Conservation (phyloP, 108 stramenopile genomes). For the Skeletonema potamos region DNA sequence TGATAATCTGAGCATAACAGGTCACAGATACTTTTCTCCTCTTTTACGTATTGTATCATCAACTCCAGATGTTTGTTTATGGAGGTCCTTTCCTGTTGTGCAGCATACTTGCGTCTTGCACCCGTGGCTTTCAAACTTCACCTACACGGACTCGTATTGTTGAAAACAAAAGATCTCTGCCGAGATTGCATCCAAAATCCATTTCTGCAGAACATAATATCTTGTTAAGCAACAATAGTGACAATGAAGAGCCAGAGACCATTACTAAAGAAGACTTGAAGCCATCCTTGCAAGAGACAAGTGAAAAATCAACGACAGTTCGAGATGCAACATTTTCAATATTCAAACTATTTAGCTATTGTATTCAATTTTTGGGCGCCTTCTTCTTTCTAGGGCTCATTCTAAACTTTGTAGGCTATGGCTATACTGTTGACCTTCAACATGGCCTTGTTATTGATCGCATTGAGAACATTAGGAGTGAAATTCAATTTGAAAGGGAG, state of each 20-base stretch:
- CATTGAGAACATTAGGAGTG: slow-evolving; percentile 29
- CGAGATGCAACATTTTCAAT: slow-evolving; percentile 6
- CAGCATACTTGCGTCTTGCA: background rate
- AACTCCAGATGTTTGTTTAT: background rate
- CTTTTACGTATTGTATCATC: too few species aligned
- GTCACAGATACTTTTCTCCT: too few species aligned
- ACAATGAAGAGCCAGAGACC: background rate
- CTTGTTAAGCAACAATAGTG: background rate
- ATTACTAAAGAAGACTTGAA: background rate
- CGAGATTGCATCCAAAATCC: background rate
- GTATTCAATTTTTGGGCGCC: slow-evolving; percentile 23
- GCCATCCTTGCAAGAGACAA: too few species aligned
- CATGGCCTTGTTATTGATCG: slow-evolving; percentile 23
- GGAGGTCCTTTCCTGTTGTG: background rate
- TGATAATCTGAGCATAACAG: too few species aligned
- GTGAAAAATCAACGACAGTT: background rate
- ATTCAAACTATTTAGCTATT: slow-evolving; percentile 32
- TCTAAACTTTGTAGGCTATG: slow-evolving; percentile 20
- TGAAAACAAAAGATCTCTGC: background rate
- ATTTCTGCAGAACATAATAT: background rate
- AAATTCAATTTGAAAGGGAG: slow-evolving; percentile 35
- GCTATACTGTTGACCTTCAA: slow-evolving; percentile 20
- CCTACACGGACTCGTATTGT: background rate
- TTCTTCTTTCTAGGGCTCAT: slow-evolving; percentile 19
- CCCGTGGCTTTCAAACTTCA: background rate